phyloP scores from a whole-genome alignment of 2,329 filamentous ascomycete genomes.

The Falciphora oryzae region DNA sequence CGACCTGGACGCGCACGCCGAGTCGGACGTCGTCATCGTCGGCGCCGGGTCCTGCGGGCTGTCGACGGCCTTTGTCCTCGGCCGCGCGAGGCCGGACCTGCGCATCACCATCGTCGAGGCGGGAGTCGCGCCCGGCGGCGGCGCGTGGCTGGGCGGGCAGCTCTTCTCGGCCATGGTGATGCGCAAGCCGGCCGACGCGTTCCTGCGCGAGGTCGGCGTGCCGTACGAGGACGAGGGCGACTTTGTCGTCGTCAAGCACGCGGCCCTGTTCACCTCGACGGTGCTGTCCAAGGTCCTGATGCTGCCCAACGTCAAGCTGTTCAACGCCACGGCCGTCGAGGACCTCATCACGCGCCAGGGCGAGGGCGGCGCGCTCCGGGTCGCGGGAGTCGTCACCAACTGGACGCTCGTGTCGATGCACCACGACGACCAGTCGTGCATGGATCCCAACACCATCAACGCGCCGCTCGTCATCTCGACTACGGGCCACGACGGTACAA shows the following conservation, averaged over 20 bases:
- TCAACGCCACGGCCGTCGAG: constrained; percentile 90
- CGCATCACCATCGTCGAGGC: constrained; percentile 91
- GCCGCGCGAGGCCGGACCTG: constrained; percentile 77
- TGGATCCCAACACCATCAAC: constrained; percentile 97
- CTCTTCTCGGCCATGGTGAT: constrained; percentile 95
- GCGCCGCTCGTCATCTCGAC: constrained; percentile 83
- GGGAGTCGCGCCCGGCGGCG: constrained; percentile 78
- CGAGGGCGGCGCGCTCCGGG: constrained; percentile 52
- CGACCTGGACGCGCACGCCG: constrained; percentile 82
- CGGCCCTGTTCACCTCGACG: constrained; percentile 85
- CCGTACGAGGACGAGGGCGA: constrained; percentile 83
- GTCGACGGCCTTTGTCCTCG: constrained; percentile 66
- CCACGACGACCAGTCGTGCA: constrained; percentile 86
- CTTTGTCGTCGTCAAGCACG: constrained; percentile 84
- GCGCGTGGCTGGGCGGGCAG: constrained; percentile 89
- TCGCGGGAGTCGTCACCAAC: constrained; percentile 90
- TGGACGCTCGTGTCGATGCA: constrained; percentile 89
- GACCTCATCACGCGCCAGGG: constrained; percentile 77
- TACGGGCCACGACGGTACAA: constrained; percentile 72
- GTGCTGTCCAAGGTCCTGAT: constrained; percentile 75
- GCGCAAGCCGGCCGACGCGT: constrained; percentile 84
- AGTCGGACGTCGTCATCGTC: constrained; percentile 90
- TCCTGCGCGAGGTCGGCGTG: constrained; percentile 74
- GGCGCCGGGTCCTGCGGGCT: constrained; percentile 86
- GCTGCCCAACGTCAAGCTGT: constrained; percentile 91